Base-by-base conservation (phyloP, 2,329 filamentous ascomycete genomes). In the Pseudogymnoascus sp. region DNA sequence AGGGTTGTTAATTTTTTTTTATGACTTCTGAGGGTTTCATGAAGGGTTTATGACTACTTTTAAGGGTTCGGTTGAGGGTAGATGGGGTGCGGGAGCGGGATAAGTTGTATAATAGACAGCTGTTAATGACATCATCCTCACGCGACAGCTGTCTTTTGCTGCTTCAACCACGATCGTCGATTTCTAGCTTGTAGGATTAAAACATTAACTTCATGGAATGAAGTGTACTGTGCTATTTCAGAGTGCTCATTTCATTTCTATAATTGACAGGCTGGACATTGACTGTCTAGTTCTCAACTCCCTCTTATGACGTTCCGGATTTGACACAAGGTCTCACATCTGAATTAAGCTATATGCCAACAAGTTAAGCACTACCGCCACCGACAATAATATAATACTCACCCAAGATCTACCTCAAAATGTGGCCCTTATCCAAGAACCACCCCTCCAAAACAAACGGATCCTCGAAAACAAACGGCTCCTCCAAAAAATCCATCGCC, bases 121-220 rank as follows among this genome's bases (percentile, higher is more conserved):
- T 51, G 21, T 51, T 28, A 51, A 51, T 51, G 45, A 51, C 45
- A 51, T 51, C 45, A 51, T 51, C 45, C 45, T 28, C 45, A 51
- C 23, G 45, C 43, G 43, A 25, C 11, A 14, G 21, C 13, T 48
- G 10, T 4, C 19, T 23, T 23, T 23, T 25, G 21, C 43, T 23
- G 19, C 45, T 51, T 28, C 16, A 51, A 28, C 45, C 45, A 51
- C 45, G n/a, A 51, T 28, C 6, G 23, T 51, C 45, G 28, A 13
- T 51, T 28, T 25, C 23, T 51, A 23, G 19, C 6, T 28, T 51
- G 14, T 8, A 25, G 45, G 7, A 28, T 51, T 51, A 51, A 16
- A 10, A 51, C 45, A 51, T 19, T 4, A 51, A 51, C 23, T 25
- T 51, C 13, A 13, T 28, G 4, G 6, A 6, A 51, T 8, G 45